A percentile compares a stretch with the other conserved stretches of the same genome.
Evolutionary conservation across 2,329 filamentous ascomycete species (phyloP).

Genomic region (Microdochium bolleyi): DNA sequence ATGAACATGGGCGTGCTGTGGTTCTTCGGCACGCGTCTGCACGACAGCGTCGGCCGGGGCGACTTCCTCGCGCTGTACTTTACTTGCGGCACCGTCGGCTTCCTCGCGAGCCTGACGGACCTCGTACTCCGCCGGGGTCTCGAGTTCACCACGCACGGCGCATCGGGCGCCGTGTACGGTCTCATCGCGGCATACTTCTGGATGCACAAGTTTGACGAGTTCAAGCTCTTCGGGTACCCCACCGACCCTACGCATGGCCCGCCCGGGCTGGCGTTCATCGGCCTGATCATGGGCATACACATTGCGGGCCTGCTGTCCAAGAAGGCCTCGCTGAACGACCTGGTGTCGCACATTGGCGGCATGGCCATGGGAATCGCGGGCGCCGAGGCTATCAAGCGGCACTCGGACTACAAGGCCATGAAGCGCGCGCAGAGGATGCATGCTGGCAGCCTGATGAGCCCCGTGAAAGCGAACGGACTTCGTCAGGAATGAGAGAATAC

Average conservation of each 20-base stretch:
- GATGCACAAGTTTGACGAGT: conserved; percentile 46
- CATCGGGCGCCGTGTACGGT: conserved; percentile 57
- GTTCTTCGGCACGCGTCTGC: conserved; percentile 58
- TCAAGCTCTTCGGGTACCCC: conserved; percentile 49
- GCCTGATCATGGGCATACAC: conserved; percentile 41
- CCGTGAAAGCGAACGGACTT: background rate
- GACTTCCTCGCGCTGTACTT: conserved; percentile 63
- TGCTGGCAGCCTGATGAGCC: background rate
- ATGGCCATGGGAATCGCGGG: conserved; percentile 38
- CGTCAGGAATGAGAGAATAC: background rate
- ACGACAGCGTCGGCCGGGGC: conserved; percentile 63
- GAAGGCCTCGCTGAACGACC: conserved; percentile 33
- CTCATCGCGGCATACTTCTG: conserved; percentile 55
- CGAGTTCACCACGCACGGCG: conserved; percentile 50
- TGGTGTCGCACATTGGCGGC: conserved; percentile 45
- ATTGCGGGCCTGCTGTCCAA: conserved; percentile 36
- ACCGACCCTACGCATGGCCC: conserved; percentile 43
- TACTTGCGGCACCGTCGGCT: conserved; percentile 47
- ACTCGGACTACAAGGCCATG: conserved; percentile 16
- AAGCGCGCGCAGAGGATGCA: conserved; percentile 12
- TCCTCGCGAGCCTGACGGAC: conserved; percentile 46
- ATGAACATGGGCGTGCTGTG: conserved; percentile 59
- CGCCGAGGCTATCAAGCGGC: conserved; percentile 23
- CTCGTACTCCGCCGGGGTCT: conserved; percentile 38
- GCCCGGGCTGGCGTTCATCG: conserved; percentile 45